phyloP scores from a whole-genome alignment of 192 early-diverging fungal species.

The Coemansia biformis region DNA sequence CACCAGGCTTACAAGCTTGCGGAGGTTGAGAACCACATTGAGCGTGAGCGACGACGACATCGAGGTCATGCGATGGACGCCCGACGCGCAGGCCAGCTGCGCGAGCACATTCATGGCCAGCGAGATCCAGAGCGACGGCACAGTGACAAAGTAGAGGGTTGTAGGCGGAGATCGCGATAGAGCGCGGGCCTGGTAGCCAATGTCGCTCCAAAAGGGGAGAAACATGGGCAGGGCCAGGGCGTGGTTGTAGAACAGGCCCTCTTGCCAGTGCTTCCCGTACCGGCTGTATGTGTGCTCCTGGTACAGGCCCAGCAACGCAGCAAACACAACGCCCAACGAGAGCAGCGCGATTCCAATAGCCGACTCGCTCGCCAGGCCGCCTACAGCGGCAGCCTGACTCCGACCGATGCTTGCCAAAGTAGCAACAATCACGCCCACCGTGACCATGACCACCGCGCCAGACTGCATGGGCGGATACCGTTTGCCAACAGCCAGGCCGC shows the following conservation, averaged over 20 bases:
- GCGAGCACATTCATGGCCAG: conserved; percentile 66
- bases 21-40: conserved; percentile 79
- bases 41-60: conserved; percentile 75
- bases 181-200: conserved; percentile 48
- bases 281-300: conserved; percentile 75
- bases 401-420: conserved; percentile 47
- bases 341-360: conserved; percentile 65
- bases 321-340: conserved; percentile 65
- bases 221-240: conserved; percentile 76
- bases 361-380: conserved; percentile 38
- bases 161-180: conserved; percentile 48
- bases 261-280: conserved; percentile 79
- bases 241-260: conserved; percentile 89
- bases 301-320: conserved; percentile 73
- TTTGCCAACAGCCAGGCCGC: conserved; percentile 62
- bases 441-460: conserved; percentile 67
- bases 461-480: conserved; percentile 53
- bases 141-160: background rate
- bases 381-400: background rate
- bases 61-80: conserved; percentile 75
- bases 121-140: conserved; percentile 70
- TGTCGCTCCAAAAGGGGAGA: conserved; percentile 64
- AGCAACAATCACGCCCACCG: conserved; percentile 67
- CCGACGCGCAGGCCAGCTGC: conserved; percentile 87
- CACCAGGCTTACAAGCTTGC: conserved; percentile 77